Conservation (phyloP, 306 rosid genomes). For the Pterocarpus santalinus region DNA sequence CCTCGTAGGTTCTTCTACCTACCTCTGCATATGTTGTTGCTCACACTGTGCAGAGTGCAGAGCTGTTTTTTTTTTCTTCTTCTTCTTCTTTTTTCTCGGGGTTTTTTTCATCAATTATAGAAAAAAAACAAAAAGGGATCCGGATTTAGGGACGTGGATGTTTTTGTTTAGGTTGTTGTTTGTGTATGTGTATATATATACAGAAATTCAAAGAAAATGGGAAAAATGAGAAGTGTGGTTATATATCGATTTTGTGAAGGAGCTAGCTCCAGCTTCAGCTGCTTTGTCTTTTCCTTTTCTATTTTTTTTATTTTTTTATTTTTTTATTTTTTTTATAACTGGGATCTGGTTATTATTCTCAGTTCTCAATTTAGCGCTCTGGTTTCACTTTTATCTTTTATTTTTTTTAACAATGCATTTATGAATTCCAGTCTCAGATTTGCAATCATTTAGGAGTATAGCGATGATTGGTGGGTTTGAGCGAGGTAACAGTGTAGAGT, state of each 20-base stretch:
- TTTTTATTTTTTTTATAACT: not conserved
- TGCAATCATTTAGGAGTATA: no score
- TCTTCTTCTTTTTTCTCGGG: not conserved
- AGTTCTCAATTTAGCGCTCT: not conserved
- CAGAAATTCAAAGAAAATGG: conserved; percentile 6
- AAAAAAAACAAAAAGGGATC: not conserved
- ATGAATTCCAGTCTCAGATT: no score
- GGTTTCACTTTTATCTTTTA: not conserved
- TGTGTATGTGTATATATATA: conserved; percentile 6
- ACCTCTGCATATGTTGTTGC: not conserved
- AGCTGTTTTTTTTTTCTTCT: not conserved
- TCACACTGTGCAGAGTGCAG: not conserved
- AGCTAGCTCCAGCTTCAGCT: not conserved
- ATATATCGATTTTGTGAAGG: not conserved
- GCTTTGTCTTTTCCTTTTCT: not conserved
- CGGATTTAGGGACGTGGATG: not conserved
- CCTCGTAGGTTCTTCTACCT: conserved; percentile 43
- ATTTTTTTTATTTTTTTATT: not conserved
- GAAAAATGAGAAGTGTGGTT: conserved; percentile 7
- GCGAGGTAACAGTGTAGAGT: not conserved
- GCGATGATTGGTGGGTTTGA: not conserved
- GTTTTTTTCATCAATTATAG: not conserved
- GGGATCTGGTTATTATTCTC: not conserved
- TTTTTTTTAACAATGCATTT: not conserved
- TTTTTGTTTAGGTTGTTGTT: not conserved